Evolutionary conservation across 73 alveolate species (phyloP).

Genomic region (Tetrahymena malaccensis): DNA sequence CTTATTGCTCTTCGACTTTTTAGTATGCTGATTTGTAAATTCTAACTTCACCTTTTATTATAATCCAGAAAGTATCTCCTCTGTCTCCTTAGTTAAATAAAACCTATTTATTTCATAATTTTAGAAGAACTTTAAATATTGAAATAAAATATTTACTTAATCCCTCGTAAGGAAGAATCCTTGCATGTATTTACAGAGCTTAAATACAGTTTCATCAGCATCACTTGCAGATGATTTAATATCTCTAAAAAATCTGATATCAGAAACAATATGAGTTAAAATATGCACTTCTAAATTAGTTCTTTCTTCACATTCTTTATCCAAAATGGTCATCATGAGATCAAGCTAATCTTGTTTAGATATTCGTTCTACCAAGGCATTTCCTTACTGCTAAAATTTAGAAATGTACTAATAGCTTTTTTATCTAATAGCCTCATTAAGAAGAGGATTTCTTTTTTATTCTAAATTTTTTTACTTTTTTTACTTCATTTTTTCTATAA

Average conservation of each 20-base stretch:
- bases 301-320: neutral
- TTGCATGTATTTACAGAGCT: neutral
- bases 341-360: neutral
- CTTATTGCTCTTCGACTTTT: neutral
- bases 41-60: neutral
- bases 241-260: neutral
- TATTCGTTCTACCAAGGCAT: neutral
- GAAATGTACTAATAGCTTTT: neutral
- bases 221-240: neutral
- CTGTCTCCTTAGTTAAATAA: neutral
- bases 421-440: neutral
- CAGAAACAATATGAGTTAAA: neutral
- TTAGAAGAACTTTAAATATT: too few relatives aligned
- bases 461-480: neutral
- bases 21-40: neutral
- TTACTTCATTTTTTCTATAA: neutral
- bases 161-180: neutral
- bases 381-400: neutral
- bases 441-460: neutral
- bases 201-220: neutral
- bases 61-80: neutral
- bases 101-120: neutral
- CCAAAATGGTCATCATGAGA: neutral
- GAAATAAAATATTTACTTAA: neutral
- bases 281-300: neutral